A percentile compares a stretch with the other conserved stretches of the same genome.
These are phyloP conservation scores for Aspergillus niger DNA, from an alignment of 2,329 filamentous ascomycete genomes.

Conservation along the genomic window DNA sequence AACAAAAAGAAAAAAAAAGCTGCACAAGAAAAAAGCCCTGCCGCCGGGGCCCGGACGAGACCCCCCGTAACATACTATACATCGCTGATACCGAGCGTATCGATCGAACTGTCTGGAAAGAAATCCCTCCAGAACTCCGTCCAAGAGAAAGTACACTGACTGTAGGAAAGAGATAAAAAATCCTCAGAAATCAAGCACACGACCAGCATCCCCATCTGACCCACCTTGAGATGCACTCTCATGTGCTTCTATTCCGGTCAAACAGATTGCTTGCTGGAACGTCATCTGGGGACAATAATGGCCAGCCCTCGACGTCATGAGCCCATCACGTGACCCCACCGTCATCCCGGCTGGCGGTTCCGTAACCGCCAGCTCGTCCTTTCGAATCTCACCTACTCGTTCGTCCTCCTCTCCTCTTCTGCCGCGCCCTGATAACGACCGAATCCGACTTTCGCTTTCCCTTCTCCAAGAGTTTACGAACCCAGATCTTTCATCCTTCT, in stretches of 20 bases:
- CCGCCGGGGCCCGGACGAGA: no score
- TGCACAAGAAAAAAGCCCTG: no score
- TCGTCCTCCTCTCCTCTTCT: constrained; percentile 1
- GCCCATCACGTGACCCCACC: constrained; percentile 24
- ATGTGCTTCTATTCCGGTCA: no score
- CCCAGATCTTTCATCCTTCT: not conserved
- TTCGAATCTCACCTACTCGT: constrained; percentile 16
- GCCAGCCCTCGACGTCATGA: constrained; percentile 22
- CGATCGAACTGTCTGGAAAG: not conserved
- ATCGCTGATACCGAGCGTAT: no score
- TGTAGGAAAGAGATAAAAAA: no score
- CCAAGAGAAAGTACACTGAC: not conserved
- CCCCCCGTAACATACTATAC: no score
- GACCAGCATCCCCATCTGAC: not conserved
- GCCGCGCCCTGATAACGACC: constrained; percentile 15
- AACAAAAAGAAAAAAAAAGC: no score
- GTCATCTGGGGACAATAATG: not conserved
- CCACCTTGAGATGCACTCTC: not conserved
- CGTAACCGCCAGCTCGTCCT: constrained; percentile 23
- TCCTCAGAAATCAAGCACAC: not conserved
- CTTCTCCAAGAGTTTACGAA: not conserved
- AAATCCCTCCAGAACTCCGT: not conserved
- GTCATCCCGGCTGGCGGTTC: constrained; percentile 14
- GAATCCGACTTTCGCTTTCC: constrained; percentile 3
- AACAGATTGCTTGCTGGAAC: not conserved